A percentile compares a stretch with the other conserved stretches of the same genome.
Evolutionary conservation across 306 rosid genomes (phyloP).

Genomic region (Herpetospermum pedunculosum): DNA sequence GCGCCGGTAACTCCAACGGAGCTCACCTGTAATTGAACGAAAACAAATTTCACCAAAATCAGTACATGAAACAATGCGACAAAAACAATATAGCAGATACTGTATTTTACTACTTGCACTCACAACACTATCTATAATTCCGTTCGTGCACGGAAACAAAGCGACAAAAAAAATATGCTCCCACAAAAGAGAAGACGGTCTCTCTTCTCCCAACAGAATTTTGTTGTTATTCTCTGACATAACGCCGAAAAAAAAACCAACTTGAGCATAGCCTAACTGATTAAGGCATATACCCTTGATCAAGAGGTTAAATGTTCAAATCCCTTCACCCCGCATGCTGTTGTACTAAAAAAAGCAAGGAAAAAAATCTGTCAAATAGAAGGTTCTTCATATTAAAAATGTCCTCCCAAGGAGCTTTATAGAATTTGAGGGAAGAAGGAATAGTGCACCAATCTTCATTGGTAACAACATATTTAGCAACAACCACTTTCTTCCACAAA

Average conservation of each 20-base stretch:
- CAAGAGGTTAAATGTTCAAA: no score
- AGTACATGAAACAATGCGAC: no score
- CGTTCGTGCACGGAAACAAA: neutral
- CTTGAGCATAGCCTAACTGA: no score
- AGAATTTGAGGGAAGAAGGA: neutral
- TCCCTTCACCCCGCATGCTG: no score
- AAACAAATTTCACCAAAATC: neutral
- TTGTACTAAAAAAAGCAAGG: no score
- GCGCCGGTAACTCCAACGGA: constrained; percentile 87
- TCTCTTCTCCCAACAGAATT: neutral
- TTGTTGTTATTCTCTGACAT: neutral
- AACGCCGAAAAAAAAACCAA: no score
- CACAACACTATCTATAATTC: neutral
- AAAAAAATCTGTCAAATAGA: neutral
- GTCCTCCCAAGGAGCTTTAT: neutral
- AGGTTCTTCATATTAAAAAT: neutral
- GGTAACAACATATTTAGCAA: neutral
- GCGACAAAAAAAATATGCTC: neutral
- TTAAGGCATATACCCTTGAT: no score
- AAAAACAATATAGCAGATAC: no score
- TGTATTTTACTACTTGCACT: neutral
- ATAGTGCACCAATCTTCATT: neutral
- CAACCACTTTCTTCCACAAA: neutral
- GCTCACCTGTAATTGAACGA: constrained; percentile 53
- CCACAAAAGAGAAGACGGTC: neutral